Conservation (phyloP, 768 basidiomycete species). For the Suillus lakei region DNA sequence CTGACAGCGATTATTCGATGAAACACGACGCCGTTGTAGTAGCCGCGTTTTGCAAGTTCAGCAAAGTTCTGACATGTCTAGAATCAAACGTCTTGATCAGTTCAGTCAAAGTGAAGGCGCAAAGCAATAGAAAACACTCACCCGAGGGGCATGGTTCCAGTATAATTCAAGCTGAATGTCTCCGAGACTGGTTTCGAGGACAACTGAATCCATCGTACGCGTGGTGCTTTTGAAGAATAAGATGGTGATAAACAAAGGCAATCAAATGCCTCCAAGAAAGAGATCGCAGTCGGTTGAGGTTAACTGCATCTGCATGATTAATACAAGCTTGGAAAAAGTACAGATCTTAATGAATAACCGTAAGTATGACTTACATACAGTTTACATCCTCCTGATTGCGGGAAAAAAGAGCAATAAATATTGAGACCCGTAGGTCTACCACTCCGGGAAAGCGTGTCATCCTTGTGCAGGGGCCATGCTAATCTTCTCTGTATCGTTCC, state of each 20-base stretch:
- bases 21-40: slow-evolving; percentile 90
- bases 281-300: no score
- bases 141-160: slow-evolving; percentile 87
- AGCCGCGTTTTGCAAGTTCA: slow-evolving; percentile 88
- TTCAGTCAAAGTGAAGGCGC: slow-evolving; percentile 16
- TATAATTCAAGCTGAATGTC: slow-evolving; percentile 91
- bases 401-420: slow-evolving; percentile 35
- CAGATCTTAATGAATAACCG: background rate
- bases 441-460: slow-evolving; percentile 99
- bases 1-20: slow-evolving; percentile 89
- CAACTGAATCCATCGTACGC: slow-evolving; percentile 60
- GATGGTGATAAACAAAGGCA: background rate
- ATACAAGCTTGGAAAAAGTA: background rate
- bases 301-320: background rate
- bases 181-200: slow-evolving; percentile 84
- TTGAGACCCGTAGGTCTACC: slow-evolving; percentile 61
- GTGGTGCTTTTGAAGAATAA: background rate
- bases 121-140: slow-evolving; percentile 24
- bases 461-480: slow-evolving; percentile 99
- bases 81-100: slow-evolving; percentile 19
- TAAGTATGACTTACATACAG: background rate
- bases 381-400: background rate
- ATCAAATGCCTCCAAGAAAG: no score
- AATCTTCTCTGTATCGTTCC: slow-evolving; percentile 99
- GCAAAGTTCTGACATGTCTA: slow-evolving; percentile 96